Evolutionary conservation across 116 monocot species (phyloP), one percentile per base, ranked within the genome.

Genomic region (Iris pallida): DNA sequence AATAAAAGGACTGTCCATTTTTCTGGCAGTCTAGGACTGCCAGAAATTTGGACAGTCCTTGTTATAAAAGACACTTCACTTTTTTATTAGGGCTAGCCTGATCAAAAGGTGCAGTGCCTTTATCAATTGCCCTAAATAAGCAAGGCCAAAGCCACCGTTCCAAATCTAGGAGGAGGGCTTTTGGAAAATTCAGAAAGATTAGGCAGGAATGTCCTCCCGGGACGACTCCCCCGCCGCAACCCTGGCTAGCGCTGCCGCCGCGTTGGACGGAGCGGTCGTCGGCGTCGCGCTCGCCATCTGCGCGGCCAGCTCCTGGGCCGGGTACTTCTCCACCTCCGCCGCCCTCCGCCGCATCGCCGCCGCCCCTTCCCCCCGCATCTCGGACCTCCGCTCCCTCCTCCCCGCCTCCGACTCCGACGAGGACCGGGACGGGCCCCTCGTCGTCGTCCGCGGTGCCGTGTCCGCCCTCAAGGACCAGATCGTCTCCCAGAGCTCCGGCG

Each of bases 331-430:
- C 44, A 57, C 83, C 63, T 78, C 88, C 68, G 15, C 79, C 61
- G 83, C 90, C 68, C 81, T 94, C 49, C 68, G 57, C 18, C 75
- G 79, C 43, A 67, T 94, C 77, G 73, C 70, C 62, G 42, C 52
- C 60, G 89, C 85, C 13, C 92, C 89, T 14, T 69, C 73, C 61
- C 56, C 63, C 30, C 61, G 62, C 30, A 75, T 92, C 64, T 89
- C 89, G 60, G 96, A 86, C 53, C 82, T 92, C 67, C 82, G 92
- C 11, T 74, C 69, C 43, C 47, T 90, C 46, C 43, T 90, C 63
- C 44, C 57, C 11, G 41, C 65, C 65, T 19, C 62, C 4, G 57
- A 45, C 46, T 63, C 42, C 8, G 71, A 73, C 45, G 46, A 20
- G 1, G 79, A 68, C 16, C 16, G 59, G n/a, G 55, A 17, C 44